Percentiles rank a stretch among this genome's conserved stretches.
phyloP scores from a whole-genome alignment of 306 rosid genomes.

The Ceratonia siliqua region DNA sequence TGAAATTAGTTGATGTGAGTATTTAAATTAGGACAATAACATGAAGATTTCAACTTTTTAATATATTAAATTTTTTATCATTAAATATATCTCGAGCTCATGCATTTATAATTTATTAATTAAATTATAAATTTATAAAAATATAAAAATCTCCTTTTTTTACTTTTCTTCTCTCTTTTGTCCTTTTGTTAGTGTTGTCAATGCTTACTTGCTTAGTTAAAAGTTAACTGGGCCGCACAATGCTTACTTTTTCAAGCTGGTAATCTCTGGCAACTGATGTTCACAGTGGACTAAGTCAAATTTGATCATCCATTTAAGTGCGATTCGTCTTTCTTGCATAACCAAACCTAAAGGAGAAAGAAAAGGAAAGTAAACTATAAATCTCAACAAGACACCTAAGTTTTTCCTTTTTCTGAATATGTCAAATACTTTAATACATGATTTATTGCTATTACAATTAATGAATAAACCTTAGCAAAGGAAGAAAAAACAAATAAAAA shows the following conservation, averaged over 20 bases:
- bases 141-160: no score
- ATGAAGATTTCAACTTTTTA: no score
- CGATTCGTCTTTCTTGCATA: constrained; percentile 16
- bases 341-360: background rate
- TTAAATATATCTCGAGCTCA: no score
- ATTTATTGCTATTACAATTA: constrained; percentile 25
- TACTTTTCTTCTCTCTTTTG: no score
- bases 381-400: background rate
- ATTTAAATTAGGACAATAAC: no score
- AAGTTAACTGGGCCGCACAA: constrained; percentile 14
- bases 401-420: background rate
- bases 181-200: no score
- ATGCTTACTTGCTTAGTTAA: no score
- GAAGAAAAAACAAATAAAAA: background rate
- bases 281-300: constrained; percentile 19
- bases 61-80: no score
- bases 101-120: no score
- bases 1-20: no score
- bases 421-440: background rate
- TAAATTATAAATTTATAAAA: no score
- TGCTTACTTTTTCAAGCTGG: constrained; percentile 25
- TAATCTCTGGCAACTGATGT: constrained; percentile 17
- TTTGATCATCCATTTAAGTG: background rate
- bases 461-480: background rate
- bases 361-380: background rate